Percentiles rank a stretch among this genome's conserved stretches.
These are phyloP conservation scores for Mortierella alpina DNA, from an alignment of 192 early-diverging fungal species.

Conservation along the genomic window DNA sequence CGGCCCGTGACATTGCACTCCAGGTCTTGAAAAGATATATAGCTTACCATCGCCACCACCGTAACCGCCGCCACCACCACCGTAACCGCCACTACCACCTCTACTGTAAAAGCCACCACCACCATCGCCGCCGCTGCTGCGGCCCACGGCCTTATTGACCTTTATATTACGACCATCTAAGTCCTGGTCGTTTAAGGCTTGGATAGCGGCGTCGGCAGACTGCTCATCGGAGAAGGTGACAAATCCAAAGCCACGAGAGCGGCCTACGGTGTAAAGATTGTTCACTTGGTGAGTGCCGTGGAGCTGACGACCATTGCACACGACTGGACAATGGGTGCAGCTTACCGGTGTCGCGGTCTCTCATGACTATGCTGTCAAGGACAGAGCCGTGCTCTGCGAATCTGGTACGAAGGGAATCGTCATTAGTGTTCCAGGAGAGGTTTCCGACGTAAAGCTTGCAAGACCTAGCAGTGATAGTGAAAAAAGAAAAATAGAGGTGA, in stretches of 20 bases:
- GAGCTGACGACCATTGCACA: neutral
- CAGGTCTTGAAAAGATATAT: neutral
- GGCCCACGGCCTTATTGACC: neutral
- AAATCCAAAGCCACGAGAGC: conserved; percentile 87
- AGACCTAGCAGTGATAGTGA: neutral
- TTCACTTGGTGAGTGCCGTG: neutral
- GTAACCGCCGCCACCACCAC: conserved; percentile 17
- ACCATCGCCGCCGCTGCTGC: neutral
- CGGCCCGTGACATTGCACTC: neutral
- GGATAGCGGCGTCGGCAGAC: conserved; percentile 69
- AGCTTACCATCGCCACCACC: neutral
- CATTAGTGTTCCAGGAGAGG: conserved; percentile 56
- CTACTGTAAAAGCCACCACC: neutral
- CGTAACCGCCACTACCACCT: conserved; percentile 21
- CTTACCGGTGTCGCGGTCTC: conserved; percentile 77
- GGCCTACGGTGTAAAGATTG: conserved; percentile 46
- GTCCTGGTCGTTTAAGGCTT: conserved; percentile 67
- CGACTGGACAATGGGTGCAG: neutral
- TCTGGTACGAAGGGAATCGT: neutral
- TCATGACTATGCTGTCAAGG: conserved; percentile 69
- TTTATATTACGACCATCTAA: neutral
- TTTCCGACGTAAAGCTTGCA: conserved; percentile 71
- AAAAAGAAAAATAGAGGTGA: no score
- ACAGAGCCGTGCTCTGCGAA: conserved; percentile 71
- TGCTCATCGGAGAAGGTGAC: conserved; percentile 65